Base-by-base conservation (phyloP, 208 protist genomes). In the Tetramitus jugosus region DNA sequence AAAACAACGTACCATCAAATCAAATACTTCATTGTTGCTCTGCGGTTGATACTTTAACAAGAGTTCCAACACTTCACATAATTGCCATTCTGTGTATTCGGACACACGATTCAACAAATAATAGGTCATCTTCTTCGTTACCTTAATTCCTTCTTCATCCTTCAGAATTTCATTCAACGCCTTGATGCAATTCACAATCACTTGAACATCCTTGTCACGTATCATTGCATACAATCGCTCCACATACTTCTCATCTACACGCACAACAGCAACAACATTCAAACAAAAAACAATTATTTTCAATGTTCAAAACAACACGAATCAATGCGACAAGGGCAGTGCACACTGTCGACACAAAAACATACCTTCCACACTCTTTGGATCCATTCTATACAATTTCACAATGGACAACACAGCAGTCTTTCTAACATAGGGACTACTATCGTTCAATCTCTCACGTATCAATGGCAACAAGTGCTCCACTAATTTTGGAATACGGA, bases 381-480 rank as follows among this genome's bases (percentile, higher is more conserved):
- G 79, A 31, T 87, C 83, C 37, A 89, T 75, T 46, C 83, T 76
- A 79, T 89, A 92, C 2, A 97, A 69, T 37, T 92, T 93, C 2
- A 95, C 78, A 13, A 85, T 82, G 45, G 85, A 91, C 7, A 96
- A 74, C 26, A 96, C 90, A 17, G 95, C 93, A 3, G 89, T 95
- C 52, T 93, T 91, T 52, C 95, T 91, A 31, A 98, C 96, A 81
- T 98, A 97, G 0, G 92, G 76, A 6, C 83, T 89, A 17, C 65
- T 46, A 83, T 98, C 96, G 0, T 68, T 61, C 52, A 97, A 77
- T 20, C 85, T 85, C 35, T 83, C 86, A 33, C 88, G 77, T 35
- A 97, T 76, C 1, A 88, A 78, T 7, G 91, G 84, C 10, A 94
- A 64, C 1, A 97, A 74, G 77, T 96, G 90, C 72, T 93, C 90